Evolutionary conservation across 768 basidiomycete species (phyloP).

Genomic region (Coprinellus aureogranulatus): DNA sequence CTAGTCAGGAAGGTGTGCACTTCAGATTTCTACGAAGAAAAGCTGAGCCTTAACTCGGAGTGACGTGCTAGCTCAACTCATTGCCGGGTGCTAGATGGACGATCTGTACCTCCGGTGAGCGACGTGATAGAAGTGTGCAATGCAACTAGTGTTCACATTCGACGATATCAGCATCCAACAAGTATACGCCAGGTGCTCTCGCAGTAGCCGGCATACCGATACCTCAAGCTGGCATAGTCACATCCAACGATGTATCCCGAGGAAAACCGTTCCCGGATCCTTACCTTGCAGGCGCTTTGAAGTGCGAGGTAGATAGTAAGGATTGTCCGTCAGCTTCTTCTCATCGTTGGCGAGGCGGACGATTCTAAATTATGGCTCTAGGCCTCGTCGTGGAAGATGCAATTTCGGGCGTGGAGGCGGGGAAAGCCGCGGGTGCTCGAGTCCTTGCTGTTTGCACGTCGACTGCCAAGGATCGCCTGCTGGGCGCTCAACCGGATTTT

Average conservation of each 20-base stretch:
- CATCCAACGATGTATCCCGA: conserved; percentile 63
- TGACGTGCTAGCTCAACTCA: conserved; percentile 26
- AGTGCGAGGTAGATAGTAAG: conserved; percentile 50
- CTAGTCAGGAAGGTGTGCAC: conserved; percentile 52
- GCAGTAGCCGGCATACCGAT: conserved; percentile 57
- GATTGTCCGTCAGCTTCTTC: conserved; percentile 45
- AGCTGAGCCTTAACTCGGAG: neutral
- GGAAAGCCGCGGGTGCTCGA: conserved; percentile 69
- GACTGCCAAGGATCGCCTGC: conserved; percentile 54
- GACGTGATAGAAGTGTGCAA: no score
- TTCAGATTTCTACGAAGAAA: neutral
- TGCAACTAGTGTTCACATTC: no score
- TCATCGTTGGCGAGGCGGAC: neutral
- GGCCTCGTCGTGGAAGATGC: conserved; percentile 91
- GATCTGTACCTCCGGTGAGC: conserved; percentile 76
- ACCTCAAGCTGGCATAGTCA: conserved; percentile 63
- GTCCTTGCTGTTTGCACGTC: conserved; percentile 86
- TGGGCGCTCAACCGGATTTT: conserved; percentile 58
- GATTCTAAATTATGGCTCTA: conserved; percentile 22
- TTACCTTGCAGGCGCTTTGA: conserved; percentile 73
- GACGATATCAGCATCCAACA: conserved; percentile 59
- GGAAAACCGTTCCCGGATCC: conserved; percentile 92
- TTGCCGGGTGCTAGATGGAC: conserved; percentile 57
- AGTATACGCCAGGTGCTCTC: conserved; percentile 69
- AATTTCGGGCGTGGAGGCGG: conserved; percentile 74